Conservation (phyloP, 495 filamentous ascomycete genomes). For the Aspergillus haitiensis region DNA sequence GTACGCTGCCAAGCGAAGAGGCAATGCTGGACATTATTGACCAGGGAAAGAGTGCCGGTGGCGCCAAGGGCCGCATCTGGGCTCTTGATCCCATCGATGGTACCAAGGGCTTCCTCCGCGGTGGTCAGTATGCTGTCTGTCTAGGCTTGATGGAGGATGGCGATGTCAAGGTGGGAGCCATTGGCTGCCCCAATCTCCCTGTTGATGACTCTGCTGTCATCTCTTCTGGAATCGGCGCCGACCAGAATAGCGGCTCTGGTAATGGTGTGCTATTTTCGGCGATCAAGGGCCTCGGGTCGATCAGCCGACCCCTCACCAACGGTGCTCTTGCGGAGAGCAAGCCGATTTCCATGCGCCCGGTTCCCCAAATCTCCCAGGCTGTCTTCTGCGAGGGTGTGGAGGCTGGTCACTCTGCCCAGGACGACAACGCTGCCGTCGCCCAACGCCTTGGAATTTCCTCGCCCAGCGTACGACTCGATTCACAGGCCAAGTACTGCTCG, state of each 20-base stretch:
- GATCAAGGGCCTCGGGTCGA: conserved; percentile 72
- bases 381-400: conserved; percentile 97
- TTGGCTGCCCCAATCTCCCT: conserved; percentile 93
- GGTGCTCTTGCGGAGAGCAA: conserved; percentile 59
- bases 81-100: conserved; percentile 97
- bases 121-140: conserved; percentile 97
- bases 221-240: conserved; percentile 61
- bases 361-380: conserved; percentile 72
- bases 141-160: conserved; percentile 89
- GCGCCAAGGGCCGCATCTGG: conserved; percentile 84
- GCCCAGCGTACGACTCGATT: conserved; percentile 88
- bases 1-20: conserved; percentile 64
- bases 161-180: conserved; percentile 89
- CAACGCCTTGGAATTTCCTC: conserved; percentile 79
- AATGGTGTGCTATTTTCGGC: conserved; percentile 86
- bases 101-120: conserved; percentile 93
- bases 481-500: conserved; percentile 94
- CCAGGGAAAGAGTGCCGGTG: conserved; percentile 76
- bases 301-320: conserved; percentile 64
- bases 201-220: conserved; percentile 72
- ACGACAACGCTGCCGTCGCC: conserved; percentile 82
- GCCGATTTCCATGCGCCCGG: conserved; percentile 72
- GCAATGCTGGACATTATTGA: conserved; percentile 87
- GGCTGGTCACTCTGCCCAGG: conserved; percentile 83
- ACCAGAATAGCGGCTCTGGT: conserved; percentile 64